These are phyloP conservation scores for Metschnikowia continentalis DNA, from an alignment of 805 yeast species.

Conservation along the genomic window DNA sequence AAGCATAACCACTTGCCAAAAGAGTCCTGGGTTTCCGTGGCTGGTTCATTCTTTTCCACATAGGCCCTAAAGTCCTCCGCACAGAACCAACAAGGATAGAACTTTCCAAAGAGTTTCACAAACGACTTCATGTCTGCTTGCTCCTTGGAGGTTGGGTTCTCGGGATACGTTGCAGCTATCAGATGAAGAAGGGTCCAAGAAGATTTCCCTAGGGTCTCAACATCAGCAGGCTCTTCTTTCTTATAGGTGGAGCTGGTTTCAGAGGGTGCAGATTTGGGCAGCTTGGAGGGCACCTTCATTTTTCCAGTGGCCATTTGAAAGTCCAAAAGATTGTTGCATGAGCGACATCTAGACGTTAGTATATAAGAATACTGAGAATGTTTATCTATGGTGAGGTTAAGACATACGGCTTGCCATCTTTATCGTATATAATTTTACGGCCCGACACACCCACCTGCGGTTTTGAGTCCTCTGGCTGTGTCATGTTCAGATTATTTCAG, in stretches of 20 bases:
- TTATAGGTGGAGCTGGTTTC: slow-evolving; percentile 19
- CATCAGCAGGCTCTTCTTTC: slow-evolving; percentile 82
- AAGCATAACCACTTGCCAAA: slow-evolving; percentile 90
- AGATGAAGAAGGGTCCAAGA: slow-evolving; percentile 93
- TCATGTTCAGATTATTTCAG: not conserved
- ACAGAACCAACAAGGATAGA: slow-evolving; percentile 94
- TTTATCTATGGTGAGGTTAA: not conserved
- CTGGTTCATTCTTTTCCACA: slow-evolving; percentile 50
- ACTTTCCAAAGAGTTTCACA: slow-evolving; percentile 61
- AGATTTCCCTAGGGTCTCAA: slow-evolving; percentile 69
- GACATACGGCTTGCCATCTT: slow-evolving; percentile 91
- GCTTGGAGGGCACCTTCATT: not conserved
- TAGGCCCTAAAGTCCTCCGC: slow-evolving; percentile 77
- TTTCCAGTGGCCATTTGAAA: slow-evolving; percentile 57
- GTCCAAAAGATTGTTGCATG: slow-evolving; percentile 80
- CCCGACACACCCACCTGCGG: slow-evolving; percentile 59
- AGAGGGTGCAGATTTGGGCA: slow-evolving; percentile 6
- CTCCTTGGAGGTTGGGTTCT: slow-evolving; percentile 52
- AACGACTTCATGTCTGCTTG: slow-evolving; percentile 72
- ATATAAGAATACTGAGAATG: not conserved
- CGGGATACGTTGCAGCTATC: slow-evolving; percentile 86
- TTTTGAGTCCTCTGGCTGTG: not conserved
- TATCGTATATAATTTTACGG: slow-evolving; percentile 67
- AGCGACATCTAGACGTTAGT: slow-evolving; percentile 57
- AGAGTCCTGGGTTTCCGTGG: slow-evolving; percentile 63